Evolutionary conservation across 176 grass and related monocot species (phyloP).

Genomic region (Dactylis glomerata): DNA sequence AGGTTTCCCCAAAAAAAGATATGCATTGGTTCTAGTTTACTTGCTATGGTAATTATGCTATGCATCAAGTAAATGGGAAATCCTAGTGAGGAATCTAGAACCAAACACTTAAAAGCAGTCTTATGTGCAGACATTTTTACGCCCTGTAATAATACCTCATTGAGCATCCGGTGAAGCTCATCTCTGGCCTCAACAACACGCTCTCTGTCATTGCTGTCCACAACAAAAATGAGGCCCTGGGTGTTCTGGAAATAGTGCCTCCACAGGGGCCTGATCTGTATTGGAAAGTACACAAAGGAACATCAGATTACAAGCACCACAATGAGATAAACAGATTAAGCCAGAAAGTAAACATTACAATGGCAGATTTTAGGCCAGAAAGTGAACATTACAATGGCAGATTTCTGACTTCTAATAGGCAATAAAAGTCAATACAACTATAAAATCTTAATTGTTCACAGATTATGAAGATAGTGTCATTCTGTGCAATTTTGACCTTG

Average conservation of each 20-base stretch:
- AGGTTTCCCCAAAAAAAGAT: no score
- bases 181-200: slow-evolving; percentile 93
- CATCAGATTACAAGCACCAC: not conserved
- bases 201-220: slow-evolving; percentile 84
- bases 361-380: no score
- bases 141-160: slow-evolving; percentile 41
- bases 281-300: not conserved
- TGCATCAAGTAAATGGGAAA: not conserved
- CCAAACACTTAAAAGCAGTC: not conserved
- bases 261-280: slow-evolving; percentile 87
- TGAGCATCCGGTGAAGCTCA: slow-evolving; percentile 86
- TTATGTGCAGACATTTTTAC: not conserved
- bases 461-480: not conserved
- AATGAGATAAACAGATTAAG: not conserved
- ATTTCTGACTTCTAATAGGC: not conserved
- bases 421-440: not conserved
- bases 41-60: not conserved
- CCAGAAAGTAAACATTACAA: not conserved
- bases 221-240: slow-evolving; percentile 92
- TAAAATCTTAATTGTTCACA: not conserved
- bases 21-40: no score
- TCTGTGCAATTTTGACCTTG: not conserved
- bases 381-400: not conserved
- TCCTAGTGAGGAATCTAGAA: not conserved
- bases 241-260: slow-evolving; percentile 96